Evolutionary conservation across 2,329 filamentous ascomycete species (phyloP).

Genomic region (Colletotrichum graminicola): DNA sequence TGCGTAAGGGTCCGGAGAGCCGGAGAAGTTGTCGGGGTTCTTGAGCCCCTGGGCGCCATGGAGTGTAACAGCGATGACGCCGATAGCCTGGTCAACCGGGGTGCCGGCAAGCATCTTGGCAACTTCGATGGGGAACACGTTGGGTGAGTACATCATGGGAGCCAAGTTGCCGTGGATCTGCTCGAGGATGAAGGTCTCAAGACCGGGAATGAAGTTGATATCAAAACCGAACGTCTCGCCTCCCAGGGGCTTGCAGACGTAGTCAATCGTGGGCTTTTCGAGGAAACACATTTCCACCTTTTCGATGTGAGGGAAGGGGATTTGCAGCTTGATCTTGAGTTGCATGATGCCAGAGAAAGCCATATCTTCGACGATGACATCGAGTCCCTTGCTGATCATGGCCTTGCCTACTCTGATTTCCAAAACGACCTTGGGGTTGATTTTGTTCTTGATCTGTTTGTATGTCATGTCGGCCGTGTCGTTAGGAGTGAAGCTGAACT

Average conservation of each 20-base stretch:
- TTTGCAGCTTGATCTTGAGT: conserved; percentile 96
- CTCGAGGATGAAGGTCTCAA: conserved; percentile 94
- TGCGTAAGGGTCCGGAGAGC: conserved; percentile 91
- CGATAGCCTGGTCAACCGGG: conserved; percentile 94
- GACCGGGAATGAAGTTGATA: conserved; percentile 97
- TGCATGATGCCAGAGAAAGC: conserved; percentile 96
- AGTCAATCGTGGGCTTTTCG: conserved; percentile 89
- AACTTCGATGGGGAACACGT: conserved; percentile 98
- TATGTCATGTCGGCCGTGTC: conserved; percentile 92
- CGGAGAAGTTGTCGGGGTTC: conserved; percentile 94
- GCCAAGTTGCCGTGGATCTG: conserved; percentile 94
- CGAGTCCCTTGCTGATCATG: conserved; percentile 95
- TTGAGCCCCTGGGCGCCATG: conserved; percentile 93
- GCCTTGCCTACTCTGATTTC: conserved; percentile 96
- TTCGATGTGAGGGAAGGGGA: conserved; percentile 95
- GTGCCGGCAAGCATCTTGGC: conserved; percentile 98
- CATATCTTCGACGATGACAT: conserved; percentile 98
- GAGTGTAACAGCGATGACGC: conserved; percentile 90
- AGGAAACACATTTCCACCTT: conserved; percentile 96
- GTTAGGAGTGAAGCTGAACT: conserved; percentile 98
- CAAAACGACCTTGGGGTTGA: conserved; percentile 96
- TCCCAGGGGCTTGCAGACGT: conserved; percentile 96
- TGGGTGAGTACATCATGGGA: conserved; percentile 98
- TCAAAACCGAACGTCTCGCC: conserved; percentile 97
- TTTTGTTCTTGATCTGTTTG: conserved; percentile 91